phyloP scores from a whole-genome alignment of 2,329 filamentous ascomycete genomes.

The Hypoxylon sp. region DNA sequence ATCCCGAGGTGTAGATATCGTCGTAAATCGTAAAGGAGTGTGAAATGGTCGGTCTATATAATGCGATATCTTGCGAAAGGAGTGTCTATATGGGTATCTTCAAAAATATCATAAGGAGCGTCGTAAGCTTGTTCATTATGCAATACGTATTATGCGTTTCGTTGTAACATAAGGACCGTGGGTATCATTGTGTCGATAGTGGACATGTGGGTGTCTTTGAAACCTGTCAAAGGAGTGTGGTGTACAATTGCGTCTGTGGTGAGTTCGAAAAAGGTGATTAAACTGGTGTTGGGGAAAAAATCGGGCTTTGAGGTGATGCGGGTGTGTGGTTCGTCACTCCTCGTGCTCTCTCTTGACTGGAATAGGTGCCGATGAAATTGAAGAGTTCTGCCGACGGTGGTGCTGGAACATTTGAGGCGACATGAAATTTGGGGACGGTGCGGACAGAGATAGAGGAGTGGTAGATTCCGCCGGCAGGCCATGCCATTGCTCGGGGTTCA shows the following conservation, averaged over 20 bases:
- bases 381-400: conserved; percentile 57
- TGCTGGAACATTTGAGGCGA: conserved; percentile 56
- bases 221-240: conserved; percentile 57
- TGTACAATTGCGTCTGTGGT: conserved; percentile 57
- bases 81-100: conserved; percentile 64
- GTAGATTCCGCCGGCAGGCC: conserved; percentile 58
- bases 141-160: conserved; percentile 52
- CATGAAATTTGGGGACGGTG: conserved; percentile 55
- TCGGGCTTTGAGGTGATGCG: conserved; percentile 35
- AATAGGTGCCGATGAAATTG: conserved; percentile 54
- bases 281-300: conserved; percentile 42
- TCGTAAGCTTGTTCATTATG: conserved; percentile 56
- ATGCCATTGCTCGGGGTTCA: conserved; percentile 61
- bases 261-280: conserved; percentile 49
- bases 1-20: conserved; percentile 56
- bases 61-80: conserved; percentile 57
- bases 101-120: conserved; percentile 57
- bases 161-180: conserved; percentile 54
- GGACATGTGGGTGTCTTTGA: conserved; percentile 54
- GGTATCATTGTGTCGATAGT: conserved; percentile 57
- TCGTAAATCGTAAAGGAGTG: conserved; percentile 56
- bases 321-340: conserved; percentile 37
- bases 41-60: conserved; percentile 54
- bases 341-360: conserved; percentile 58
- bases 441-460: conserved; percentile 54